Conservation (phyloP, 139 green algal genomes). For the Axilococcus clingmanii region DNA sequence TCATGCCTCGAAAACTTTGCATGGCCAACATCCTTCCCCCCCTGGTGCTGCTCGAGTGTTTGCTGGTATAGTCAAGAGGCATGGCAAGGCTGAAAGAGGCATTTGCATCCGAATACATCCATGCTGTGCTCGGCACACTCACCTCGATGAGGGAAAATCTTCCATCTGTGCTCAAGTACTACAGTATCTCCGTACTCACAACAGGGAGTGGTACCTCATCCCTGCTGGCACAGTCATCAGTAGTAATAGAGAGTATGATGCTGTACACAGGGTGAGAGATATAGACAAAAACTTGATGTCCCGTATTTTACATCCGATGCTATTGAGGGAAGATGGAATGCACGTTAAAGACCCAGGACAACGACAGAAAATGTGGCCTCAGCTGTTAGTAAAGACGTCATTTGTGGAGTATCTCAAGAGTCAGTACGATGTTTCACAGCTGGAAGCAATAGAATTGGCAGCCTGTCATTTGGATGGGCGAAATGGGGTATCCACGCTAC, state of each 20-base stretch:
- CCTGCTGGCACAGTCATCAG: slow-evolving; percentile 15
- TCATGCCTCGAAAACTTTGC: too few relatives aligned
- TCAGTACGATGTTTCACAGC: slow-evolving; percentile 54
- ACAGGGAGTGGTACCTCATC: slow-evolving; percentile 25
- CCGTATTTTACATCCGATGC: slow-evolving; percentile 42
- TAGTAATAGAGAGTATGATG: slow-evolving; percentile 40
- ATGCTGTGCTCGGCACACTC: neutral
- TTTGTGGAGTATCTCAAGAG: slow-evolving; percentile 38
- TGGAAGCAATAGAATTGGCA: slow-evolving; percentile 50
- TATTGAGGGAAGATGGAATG: slow-evolving; percentile 14
- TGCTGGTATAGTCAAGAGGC: neutral
- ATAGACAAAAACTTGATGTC: slow-evolving; percentile 15
- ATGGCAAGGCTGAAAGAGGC: neutral
- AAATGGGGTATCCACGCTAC: slow-evolving; percentile 10
- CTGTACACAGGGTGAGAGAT: slow-evolving; percentile 25
- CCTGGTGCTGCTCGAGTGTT: too few relatives aligned
- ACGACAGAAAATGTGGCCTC: slow-evolving; percentile 34
- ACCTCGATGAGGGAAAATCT: neutral
- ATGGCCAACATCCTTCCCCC: too few relatives aligned
- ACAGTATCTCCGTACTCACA: slow-evolving; percentile 1
- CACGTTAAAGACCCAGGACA: slow-evolving; percentile 15
- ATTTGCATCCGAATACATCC: slow-evolving; percentile 1
- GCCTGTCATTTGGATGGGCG: slow-evolving; percentile 30
- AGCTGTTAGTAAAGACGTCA: slow-evolving; percentile 9
- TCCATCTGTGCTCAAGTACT: slow-evolving; percentile 18